A percentile compares a stretch with the other conserved stretches of the same genome.
Evolutionary conservation across 805 yeast genomes (phyloP).

Genomic region (Candida sanyiensis): DNA sequence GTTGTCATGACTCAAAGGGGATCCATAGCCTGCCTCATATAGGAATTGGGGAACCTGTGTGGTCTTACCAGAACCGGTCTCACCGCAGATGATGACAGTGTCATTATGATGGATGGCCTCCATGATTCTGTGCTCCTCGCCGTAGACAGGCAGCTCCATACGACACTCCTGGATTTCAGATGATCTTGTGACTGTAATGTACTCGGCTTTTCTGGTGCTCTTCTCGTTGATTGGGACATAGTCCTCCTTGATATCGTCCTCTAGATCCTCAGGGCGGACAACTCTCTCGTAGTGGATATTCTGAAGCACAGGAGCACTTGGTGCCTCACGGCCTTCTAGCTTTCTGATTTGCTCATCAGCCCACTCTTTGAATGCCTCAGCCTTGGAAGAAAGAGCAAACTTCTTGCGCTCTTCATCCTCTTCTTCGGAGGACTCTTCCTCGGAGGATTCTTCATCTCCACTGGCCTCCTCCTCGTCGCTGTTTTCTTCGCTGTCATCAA

Average conservation of each 20-base stretch:
- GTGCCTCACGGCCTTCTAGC: conserved; percentile 53
- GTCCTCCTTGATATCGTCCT: conserved; percentile 62
- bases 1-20: conserved; percentile 43
- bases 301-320: conserved; percentile 36
- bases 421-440: conserved; percentile 28
- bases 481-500: conserved; percentile 23
- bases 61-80: conserved; percentile 97
- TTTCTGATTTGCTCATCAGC: conserved; percentile 68
- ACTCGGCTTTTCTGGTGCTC: conserved; percentile 51
- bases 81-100: conserved; percentile 89
- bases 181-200: conserved; percentile 60
- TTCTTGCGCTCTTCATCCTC: conserved; percentile 30
- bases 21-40: conserved; percentile 88
- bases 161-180: conserved; percentile 63
- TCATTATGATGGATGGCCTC: conserved; percentile 93
- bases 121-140: conserved; percentile 90
- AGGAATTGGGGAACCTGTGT: conserved; percentile 97
- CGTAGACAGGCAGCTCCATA: conserved; percentile 76
- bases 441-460: too few relatives aligned
- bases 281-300: conserved; percentile 44
- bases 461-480: conserved; percentile 32
- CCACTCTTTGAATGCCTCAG: conserved; percentile 79
- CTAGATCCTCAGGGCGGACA: conserved; percentile 65
- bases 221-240: conserved; percentile 52
- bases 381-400: conserved; percentile 43